Evolutionary conservation across 306 rosid genomes (phyloP).

Genomic region (Carpinus fangiana): DNA sequence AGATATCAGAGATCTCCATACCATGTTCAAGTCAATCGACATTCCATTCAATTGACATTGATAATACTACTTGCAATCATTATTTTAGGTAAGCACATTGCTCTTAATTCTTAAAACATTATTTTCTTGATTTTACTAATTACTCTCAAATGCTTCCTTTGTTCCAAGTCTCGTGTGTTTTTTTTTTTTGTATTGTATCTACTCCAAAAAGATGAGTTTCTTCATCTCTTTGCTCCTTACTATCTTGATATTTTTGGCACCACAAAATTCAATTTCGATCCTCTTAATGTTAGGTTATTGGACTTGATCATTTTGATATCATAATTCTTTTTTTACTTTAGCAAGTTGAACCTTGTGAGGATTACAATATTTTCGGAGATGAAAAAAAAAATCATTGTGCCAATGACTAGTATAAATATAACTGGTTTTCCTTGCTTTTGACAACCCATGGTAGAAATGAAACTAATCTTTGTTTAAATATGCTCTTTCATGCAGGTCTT

Average conservation of each 20-base stretch:
- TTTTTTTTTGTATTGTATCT: neutral
- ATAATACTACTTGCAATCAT: slow-evolving; percentile 16
- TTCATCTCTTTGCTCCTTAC: neutral
- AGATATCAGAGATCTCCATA: slow-evolving; percentile 29
- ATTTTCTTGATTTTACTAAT: neutral
- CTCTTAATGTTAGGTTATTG: neutral
- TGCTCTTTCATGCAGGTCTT: slow-evolving; percentile 23
- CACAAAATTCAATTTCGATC: neutral
- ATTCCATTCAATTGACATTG: slow-evolving; percentile 20
- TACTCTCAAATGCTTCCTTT: no score
- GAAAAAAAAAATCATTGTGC: neutral
- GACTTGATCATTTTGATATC: neutral
- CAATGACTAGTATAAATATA: neutral
- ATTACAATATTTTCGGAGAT: no score
- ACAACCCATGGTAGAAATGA: neutral
- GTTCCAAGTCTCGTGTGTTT: neutral
- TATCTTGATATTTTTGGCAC: neutral
- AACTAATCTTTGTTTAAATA: neutral
- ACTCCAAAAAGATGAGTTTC: neutral
- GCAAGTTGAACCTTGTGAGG: neutral
- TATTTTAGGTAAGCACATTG: slow-evolving; percentile 27
- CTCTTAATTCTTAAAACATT: neutral
- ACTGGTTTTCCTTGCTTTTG: neutral
- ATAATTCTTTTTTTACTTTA: neutral
- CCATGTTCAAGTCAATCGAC: slow-evolving; percentile 15